Conservation (phyloP, 2,329 filamentous ascomycete genomes). For the Calonectria henricotiae region DNA sequence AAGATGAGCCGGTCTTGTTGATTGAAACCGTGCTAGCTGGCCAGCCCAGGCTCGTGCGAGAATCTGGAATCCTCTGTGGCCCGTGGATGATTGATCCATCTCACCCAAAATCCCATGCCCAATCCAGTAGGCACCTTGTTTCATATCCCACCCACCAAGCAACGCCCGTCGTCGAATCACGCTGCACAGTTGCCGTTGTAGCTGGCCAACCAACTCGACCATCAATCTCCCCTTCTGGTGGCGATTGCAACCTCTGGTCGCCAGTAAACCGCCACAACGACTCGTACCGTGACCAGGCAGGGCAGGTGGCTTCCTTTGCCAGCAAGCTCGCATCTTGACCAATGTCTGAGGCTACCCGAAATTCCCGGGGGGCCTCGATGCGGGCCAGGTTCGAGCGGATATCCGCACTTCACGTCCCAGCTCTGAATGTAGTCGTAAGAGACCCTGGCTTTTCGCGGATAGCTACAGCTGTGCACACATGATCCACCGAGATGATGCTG, state of each 20-base stretch:
- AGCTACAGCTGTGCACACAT: neutral
- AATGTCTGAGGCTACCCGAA: neutral
- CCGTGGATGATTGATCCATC: conserved; percentile 9
- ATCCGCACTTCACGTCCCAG: neutral
- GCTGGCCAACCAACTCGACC: neutral
- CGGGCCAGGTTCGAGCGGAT: conserved; percentile 23
- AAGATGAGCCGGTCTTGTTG: neutral
- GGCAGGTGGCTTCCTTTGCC: conserved; percentile 7
- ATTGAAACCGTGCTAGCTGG: conserved; percentile 14
- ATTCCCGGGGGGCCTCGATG: neutral
- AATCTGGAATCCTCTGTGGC: conserved; percentile 23
- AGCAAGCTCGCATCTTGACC: neutral
- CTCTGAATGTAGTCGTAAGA: neutral
- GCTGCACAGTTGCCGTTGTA: neutral
- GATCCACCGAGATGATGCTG: conserved; percentile 18
- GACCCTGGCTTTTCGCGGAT: neutral
- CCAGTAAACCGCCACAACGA: neutral
- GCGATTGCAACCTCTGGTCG: conserved; percentile 17
- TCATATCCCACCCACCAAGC: conserved; percentile 32
- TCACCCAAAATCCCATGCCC: conserved; percentile 8
- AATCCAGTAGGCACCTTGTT: conserved; percentile 25
- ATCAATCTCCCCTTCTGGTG: conserved; percentile 18
- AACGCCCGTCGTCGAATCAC: conserved; percentile 27
- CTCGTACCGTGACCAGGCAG: neutral
- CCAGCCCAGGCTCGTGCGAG: conserved; percentile 10